Evolutionary conservation across 306 rosid species (phyloP).

Genomic region (Cucumis hystrix): DNA sequence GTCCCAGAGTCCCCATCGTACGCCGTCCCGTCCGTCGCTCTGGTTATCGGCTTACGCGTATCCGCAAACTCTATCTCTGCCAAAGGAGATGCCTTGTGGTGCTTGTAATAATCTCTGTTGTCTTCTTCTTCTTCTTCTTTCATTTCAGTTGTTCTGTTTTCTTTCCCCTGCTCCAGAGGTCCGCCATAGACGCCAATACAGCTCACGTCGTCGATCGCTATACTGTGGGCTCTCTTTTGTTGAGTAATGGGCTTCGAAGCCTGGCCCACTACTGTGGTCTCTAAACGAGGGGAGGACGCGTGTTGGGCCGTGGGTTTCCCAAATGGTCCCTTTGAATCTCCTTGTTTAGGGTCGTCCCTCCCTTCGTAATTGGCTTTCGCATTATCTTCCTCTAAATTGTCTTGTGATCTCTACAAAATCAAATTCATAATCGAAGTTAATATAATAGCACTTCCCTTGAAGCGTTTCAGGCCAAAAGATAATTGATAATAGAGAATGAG

Average conservation of each 20-base stretch:
- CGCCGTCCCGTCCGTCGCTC: constrained; percentile 34
- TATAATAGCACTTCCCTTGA: background rate
- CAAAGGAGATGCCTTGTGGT: constrained; percentile 70
- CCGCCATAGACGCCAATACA: constrained; percentile 52
- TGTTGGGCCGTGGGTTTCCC: constrained; percentile 19
- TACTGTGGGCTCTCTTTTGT: constrained; percentile 23
- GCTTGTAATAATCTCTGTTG: constrained; percentile 26
- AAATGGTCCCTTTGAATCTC: background rate
- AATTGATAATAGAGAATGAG: background rate
- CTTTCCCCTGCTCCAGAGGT: constrained; percentile 32
- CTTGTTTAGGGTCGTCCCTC: constrained; percentile 9
- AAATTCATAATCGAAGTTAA: background rate
- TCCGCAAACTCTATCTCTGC: constrained; percentile 53
- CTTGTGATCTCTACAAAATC: constrained; percentile 12
- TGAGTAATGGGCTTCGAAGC: constrained; percentile 32
- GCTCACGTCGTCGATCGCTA: constrained; percentile 23
- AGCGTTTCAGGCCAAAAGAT: too few species aligned
- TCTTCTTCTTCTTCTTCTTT: constrained; percentile 16
- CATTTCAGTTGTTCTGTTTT: background rate
- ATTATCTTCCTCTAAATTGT: constrained; percentile 6
- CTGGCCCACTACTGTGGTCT: constrained; percentile 29
- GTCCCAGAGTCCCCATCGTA: constrained; percentile 7
- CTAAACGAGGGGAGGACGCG: constrained; percentile 30
- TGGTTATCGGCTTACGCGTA: constrained; percentile 42
- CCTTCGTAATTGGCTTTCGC: background rate